Base-by-base conservation (phyloP, 495 filamentous ascomycete species). In the Letharia lupina region DNA sequence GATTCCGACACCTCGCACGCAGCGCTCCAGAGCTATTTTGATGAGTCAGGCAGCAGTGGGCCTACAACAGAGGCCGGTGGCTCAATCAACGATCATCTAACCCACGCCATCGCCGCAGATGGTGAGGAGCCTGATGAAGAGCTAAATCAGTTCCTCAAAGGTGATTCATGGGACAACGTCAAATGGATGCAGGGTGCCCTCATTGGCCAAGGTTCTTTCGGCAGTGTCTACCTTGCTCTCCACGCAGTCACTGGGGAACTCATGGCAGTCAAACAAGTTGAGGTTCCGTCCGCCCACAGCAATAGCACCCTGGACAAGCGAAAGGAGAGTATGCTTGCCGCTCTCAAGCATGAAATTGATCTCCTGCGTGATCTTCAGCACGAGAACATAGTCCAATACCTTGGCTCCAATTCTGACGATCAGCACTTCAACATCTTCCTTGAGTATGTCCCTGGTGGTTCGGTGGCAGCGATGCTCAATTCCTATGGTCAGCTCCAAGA, bases 121-220 rank as follows among this genome's bases (percentile, higher is more conserved):
- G 93, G 90, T 33, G 92, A 96, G 74, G 93, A 96, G 68, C 85
- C 87, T 23, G 90, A 91, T 70, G 86, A 86, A 69, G 87, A 87
- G 63, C 80, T 93, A 8, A 87, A 91, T 67, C 85, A 87, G 45
- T 96, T 96, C 80, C 80, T 97, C 48, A 87, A 91, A 48, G 91
- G 91, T 44, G 93, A 97, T 72, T 91, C 91, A 39, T 97, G 94
- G 84, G 91, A 95, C 65, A 90, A 94, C 52, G 87, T 91, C 77
- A 91, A 93, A 73, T 99, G 96, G 92, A 99, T 99, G 91, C 96
- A 97, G 77, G 94, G 94, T 72, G 91, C 92, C 18, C 78, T 98
- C 59, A 99, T 99, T 70, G 94, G 94, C 57, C 91, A 96, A 75
- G 94, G 94, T 66, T 96, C 91, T 57, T 99, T 99, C 71, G 94